Evolutionary conservation across 306 rosid genomes (phyloP).

Genomic region (Fragaria iinumae): DNA sequence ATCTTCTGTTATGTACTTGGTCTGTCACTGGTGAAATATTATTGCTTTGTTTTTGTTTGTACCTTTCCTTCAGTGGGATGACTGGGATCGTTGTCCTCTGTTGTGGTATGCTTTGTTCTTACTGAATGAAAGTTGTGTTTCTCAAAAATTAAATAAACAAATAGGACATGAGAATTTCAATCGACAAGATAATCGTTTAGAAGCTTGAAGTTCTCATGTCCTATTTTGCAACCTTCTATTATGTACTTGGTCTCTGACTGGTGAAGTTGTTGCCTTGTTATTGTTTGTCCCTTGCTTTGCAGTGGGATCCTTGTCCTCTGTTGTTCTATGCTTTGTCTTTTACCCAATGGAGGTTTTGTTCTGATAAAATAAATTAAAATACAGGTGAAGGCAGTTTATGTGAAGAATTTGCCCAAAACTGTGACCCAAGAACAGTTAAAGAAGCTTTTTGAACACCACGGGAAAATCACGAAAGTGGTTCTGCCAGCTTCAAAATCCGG

Average conservation of each 20-base stretch:
- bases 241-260: background rate
- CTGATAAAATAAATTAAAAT: background rate
- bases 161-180: background rate
- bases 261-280: background rate
- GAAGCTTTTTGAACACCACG: constrained; percentile 89
- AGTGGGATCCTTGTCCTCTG: background rate
- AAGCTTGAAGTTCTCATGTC: background rate
- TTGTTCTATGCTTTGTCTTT: background rate
- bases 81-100: background rate
- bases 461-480: constrained; percentile 94
- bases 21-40: constrained; percentile 11
- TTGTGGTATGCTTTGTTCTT: background rate
- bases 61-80: background rate
- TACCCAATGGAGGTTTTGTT: background rate
- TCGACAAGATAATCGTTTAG: background rate
- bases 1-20: constrained; percentile 19
- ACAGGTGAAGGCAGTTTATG: constrained; percentile 93
- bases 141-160: background rate
- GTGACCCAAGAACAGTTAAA: constrained; percentile 89
- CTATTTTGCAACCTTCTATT: background rate
- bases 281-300: background rate
- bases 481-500: constrained; percentile 90
- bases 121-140: background rate
- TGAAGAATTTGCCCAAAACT: constrained; percentile 82
- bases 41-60: background rate